These are phyloP conservation scores for Fomitopsis serialis DNA, from an alignment of 768 basidiomycete species.

Conservation along the genomic window DNA sequence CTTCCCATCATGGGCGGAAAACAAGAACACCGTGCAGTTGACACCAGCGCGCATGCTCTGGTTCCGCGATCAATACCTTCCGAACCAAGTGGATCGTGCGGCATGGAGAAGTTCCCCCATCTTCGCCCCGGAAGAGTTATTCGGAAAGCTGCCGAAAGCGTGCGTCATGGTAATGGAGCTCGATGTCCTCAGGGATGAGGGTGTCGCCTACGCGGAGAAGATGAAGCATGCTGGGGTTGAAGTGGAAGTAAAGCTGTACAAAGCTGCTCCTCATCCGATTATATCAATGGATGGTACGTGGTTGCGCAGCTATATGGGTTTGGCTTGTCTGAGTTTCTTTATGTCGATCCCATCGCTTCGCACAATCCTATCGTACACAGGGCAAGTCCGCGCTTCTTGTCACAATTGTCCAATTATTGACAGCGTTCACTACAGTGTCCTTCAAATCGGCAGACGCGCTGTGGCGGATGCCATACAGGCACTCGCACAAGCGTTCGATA, in stretches of 20 bases:
- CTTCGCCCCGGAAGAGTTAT: conserved; percentile 52
- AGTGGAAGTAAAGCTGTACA: conserved; percentile 51
- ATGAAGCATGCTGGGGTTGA: conserved; percentile 46
- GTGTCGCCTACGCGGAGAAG: conserved; percentile 55
- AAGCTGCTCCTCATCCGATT: conserved; percentile 63
- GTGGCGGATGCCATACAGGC: conserved; percentile 31
- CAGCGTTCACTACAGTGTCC: conserved; percentile 20
- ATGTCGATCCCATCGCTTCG: too few species aligned
- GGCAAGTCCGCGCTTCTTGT: conserved; percentile 6
- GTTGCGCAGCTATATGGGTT: neutral
- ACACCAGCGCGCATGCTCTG: conserved; percentile 62
- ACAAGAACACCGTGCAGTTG: conserved; percentile 55
- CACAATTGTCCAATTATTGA: too few species aligned
- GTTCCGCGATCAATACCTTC: conserved; percentile 68
- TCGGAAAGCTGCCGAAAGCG: conserved; percentile 46
- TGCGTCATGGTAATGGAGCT: conserved; percentile 62
- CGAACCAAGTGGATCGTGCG: conserved; percentile 50
- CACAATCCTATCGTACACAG: neutral
- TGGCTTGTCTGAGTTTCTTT: too few species aligned
- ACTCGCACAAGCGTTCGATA: conserved; percentile 27
- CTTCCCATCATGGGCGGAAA: conserved; percentile 50
- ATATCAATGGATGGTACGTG: conserved; percentile 70
- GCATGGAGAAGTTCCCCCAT: conserved; percentile 70
- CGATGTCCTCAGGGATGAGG: conserved; percentile 66
- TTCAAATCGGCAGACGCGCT: conserved; percentile 31